phyloP scores from a whole-genome alignment of 768 basidiomycete species.

The Leccinellum rugosiceps region DNA sequence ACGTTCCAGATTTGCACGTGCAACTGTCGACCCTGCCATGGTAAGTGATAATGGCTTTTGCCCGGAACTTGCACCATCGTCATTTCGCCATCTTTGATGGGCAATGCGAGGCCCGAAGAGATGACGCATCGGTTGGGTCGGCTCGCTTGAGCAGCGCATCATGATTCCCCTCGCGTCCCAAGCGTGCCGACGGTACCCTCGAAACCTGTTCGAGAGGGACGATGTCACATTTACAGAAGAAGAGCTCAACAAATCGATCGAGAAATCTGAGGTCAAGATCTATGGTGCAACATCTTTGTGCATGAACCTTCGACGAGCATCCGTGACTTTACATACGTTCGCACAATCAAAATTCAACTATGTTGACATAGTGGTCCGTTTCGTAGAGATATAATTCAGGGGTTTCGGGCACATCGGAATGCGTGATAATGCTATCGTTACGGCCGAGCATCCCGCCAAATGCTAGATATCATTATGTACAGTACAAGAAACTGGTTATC shows the following conservation, averaged over 20 bases:
- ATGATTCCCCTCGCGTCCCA: conserved; percentile 38
- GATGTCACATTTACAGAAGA: conserved; percentile 38
- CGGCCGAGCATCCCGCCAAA: background rate
- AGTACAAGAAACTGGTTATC: background rate
- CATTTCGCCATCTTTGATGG: conserved; percentile 44
- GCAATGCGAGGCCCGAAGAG: no score
- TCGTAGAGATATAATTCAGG: background rate
- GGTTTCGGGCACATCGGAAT: background rate
- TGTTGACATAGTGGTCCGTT: background rate
- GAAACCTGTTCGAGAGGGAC: conserved; percentile 46
- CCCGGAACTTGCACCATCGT: conserved; percentile 38
- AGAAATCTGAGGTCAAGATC: conserved; percentile 33
- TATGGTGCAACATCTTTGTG: conserved; percentile 30
- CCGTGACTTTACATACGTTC: background rate
- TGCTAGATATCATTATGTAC: conserved; percentile 10
- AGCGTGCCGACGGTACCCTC: conserved; percentile 36
- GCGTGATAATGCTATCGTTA: background rate
- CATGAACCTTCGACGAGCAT: conserved; percentile 15
- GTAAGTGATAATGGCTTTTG: background rate
- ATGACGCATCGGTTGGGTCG: conserved; percentile 33
- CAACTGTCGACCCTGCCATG: background rate
- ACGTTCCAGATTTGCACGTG: conserved; percentile 6
- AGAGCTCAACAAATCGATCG: conserved; percentile 38
- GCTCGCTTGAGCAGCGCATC: conserved; percentile 26
- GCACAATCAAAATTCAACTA: background rate